A percentile compares a stretch with the other conserved stretches of the same genome.
Evolutionary conservation across 495 filamentous ascomycete genomes (phyloP).

Genomic region (Hamigera avellanea): DNA sequence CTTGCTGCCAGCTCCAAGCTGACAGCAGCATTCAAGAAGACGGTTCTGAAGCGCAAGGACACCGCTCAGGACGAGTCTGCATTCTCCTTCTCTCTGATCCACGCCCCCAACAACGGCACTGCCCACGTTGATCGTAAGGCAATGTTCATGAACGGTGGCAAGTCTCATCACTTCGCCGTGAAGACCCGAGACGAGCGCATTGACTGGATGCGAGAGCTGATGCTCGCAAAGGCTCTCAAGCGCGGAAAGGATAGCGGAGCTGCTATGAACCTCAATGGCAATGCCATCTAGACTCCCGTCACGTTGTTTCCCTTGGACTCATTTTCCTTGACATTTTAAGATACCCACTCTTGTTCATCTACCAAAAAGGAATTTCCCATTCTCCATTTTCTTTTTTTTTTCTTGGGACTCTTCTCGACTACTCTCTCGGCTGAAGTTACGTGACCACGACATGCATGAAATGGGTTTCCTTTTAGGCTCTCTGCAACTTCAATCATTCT

Average conservation of each 20-base stretch:
- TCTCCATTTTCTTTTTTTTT: slow-evolving; percentile 1
- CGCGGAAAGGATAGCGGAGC: slow-evolving; percentile 66
- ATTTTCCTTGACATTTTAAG: too few relatives aligned
- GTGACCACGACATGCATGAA: too few relatives aligned
- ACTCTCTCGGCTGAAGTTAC: too few relatives aligned
- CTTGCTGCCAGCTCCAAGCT: slow-evolving; percentile 63
- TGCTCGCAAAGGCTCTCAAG: slow-evolving; percentile 85
- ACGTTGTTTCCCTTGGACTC: background rate
- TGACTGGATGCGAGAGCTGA: slow-evolving; percentile 96
- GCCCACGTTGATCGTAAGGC: slow-evolving; percentile 40
- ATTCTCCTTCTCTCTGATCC: slow-evolving; percentile 88
- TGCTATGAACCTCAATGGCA: slow-evolving; percentile 72
- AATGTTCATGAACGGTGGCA: slow-evolving; percentile 34
- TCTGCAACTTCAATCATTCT: too few relatives aligned
- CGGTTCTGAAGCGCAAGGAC: slow-evolving; percentile 52
- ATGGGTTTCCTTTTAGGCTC: too few relatives aligned
- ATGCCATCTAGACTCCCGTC: slow-evolving; percentile 46
- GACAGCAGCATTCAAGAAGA: slow-evolving; percentile 76
- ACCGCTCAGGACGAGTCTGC: slow-evolving; percentile 43
- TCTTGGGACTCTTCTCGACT: slow-evolving; percentile 1
- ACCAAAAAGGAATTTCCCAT: background rate
- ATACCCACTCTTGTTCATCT: slow-evolving; percentile 2
- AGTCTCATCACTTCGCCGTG: slow-evolving; percentile 92
- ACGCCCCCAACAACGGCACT: slow-evolving; percentile 39
- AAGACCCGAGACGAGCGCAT: slow-evolving; percentile 78